These are phyloP conservation scores for Talaromyces albobiverticillius DNA, from an alignment of 2,329 filamentous ascomycete species.

Conservation along the genomic window DNA sequence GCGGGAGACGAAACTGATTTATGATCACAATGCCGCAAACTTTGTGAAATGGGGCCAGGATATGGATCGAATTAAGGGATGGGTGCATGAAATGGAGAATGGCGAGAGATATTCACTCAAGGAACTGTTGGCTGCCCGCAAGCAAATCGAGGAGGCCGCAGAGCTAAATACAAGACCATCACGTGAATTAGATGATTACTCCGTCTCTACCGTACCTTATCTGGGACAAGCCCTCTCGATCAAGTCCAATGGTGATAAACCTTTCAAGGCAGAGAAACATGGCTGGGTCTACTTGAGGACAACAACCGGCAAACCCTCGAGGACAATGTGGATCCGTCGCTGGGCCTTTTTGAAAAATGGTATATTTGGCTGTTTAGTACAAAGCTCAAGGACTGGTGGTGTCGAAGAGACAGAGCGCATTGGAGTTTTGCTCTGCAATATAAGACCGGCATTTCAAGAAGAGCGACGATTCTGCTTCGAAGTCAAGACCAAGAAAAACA, in stretches of 20 bases:
- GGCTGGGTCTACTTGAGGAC: constrained; percentile 88
- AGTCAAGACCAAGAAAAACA: constrained; percentile 94
- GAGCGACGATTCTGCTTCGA: constrained; percentile 97
- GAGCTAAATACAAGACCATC: constrained; percentile 73
- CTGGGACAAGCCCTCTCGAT: constrained; percentile 68
- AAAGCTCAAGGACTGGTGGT: constrained; percentile 72
- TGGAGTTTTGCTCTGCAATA: constrained; percentile 88
- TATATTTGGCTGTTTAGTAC: constrained; percentile 91
- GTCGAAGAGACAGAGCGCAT: constrained; percentile 96
- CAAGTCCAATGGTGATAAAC: constrained; percentile 47
- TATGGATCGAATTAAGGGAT: constrained; percentile 87
- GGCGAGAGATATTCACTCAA: constrained; percentile 79
- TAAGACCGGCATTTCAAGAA: constrained; percentile 85
- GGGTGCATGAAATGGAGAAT: constrained; percentile 90
- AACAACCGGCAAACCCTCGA: constrained; percentile 79
- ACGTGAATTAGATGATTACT: constrained; percentile 89
- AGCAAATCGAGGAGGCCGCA: constrained; percentile 76
- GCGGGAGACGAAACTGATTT: constrained; percentile 74
- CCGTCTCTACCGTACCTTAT: constrained; percentile 83
- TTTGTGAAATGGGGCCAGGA: constrained; percentile 70
- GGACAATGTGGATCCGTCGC: constrained; percentile 82
- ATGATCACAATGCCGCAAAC: constrained; percentile 60
- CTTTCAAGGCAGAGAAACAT: constrained; percentile 70
- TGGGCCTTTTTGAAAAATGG: constrained; percentile 97
- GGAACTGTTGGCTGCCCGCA: constrained; percentile 74